Evolutionary conservation across 1,139 yeast species (phyloP).

Genomic region (Kodamaea sp.): DNA sequence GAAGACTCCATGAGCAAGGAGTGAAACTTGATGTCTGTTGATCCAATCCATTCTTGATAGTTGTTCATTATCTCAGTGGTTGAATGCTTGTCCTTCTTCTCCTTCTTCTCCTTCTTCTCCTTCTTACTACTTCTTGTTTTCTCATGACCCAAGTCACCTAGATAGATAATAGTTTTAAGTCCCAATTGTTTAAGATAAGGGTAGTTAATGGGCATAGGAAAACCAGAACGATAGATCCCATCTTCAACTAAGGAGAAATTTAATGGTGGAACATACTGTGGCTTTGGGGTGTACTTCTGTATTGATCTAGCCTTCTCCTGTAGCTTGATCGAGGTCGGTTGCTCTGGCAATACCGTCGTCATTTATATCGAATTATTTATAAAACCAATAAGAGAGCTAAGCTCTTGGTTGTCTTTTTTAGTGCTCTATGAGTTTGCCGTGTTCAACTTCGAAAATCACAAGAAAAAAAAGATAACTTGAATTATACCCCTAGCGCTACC

Average conservation of each 20-base stretch:
- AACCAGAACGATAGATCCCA: constrained; percentile 85
- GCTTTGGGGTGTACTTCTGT: constrained; percentile 13
- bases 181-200: constrained; percentile 69
- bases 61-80: constrained; percentile 37
- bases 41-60: constrained; percentile 63
- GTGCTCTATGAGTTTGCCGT: too few relatives aligned
- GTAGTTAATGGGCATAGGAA: constrained; percentile 84
- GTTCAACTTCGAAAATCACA: too few relatives aligned
- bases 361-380: too few relatives aligned
- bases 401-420: too few relatives aligned
- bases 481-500: too few relatives aligned
- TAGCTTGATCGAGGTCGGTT: neutral
- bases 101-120: constrained; percentile 41
- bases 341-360: too few relatives aligned
- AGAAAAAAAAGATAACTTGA: too few relatives aligned
- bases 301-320: neutral
- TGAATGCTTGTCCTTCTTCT: constrained; percentile 33
- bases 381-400: too few relatives aligned
- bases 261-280: constrained; percentile 73
- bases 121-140: constrained; percentile 27
- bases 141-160: constrained; percentile 62
- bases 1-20: constrained; percentile 66
- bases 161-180: constrained; percentile 73
- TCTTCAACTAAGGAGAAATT: constrained; percentile 88
- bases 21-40: constrained; percentile 54